A percentile compares a stretch with the other conserved stretches of the same genome.
These are phyloP conservation scores for Verticillium dahliae DNA, from an alignment of 2,329 filamentous ascomycete species.

Conservation along the genomic window DNA sequence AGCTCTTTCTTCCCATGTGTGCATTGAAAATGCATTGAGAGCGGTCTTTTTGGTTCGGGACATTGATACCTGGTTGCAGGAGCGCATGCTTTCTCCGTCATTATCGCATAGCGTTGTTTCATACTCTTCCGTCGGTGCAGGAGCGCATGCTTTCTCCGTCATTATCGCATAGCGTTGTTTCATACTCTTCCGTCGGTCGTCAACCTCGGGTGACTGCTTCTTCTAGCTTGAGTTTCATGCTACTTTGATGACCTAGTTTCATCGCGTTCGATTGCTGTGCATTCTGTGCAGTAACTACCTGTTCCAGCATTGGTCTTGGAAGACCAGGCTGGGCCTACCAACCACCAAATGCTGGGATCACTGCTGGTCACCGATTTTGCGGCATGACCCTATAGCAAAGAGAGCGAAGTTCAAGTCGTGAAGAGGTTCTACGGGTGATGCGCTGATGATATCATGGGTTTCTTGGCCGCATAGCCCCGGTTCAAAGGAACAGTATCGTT, in stretches of 20 bases:
- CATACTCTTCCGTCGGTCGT: background rate
- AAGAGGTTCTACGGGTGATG: too few relatives aligned
- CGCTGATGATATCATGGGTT: too few relatives aligned
- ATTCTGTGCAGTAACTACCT: too few relatives aligned
- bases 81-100: background rate
- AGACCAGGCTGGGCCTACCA: too few relatives aligned
- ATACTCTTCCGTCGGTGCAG: too few relatives aligned
- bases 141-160: background rate
- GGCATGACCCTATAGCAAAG: too few relatives aligned
- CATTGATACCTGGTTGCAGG: background rate
- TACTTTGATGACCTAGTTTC: background rate
- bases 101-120: background rate
- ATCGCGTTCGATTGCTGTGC: background rate
- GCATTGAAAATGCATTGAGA: background rate
- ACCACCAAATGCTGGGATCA: too few relatives aligned
- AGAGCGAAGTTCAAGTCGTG: too few relatives aligned
- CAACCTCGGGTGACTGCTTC: background rate
- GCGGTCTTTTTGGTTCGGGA: background rate
- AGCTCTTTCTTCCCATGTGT: background rate
- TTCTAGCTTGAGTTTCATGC: background rate
- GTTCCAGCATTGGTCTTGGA: background rate
- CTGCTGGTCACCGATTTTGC: too few relatives aligned
- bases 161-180: background rate
- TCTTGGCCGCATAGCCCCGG: too few relatives aligned
- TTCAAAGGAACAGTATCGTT: too few relatives aligned